These are phyloP conservation scores for Microsporum audouinii DNA, from an alignment of 2,329 filamentous ascomycete species.

Conservation along the genomic window DNA sequence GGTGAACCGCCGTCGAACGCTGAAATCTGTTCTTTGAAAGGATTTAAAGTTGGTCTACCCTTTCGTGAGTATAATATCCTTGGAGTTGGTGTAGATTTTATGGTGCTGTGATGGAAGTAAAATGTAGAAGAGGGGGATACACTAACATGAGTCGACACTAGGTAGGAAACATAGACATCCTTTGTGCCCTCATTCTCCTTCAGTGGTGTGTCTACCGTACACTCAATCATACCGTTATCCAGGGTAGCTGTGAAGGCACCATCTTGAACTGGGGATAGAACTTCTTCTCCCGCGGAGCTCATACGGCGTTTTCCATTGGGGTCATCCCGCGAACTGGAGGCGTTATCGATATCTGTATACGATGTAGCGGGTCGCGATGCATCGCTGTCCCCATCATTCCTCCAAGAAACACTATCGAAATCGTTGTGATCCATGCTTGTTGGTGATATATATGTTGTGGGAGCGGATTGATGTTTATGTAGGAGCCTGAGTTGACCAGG, in stretches of 20 bases:
- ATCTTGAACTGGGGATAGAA: constrained; percentile 41
- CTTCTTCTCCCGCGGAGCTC: constrained; percentile 36
- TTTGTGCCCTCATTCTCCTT: constrained; percentile 97
- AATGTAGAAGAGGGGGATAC: constrained; percentile 11
- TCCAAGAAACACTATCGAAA: constrained; percentile 74
- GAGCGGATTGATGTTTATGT: not conserved
- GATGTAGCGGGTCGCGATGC: constrained; percentile 32
- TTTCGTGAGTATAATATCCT: constrained; percentile 3
- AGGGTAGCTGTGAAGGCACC: constrained; percentile 54
- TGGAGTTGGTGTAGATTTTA: constrained; percentile 4
- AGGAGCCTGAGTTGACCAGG: not conserved
- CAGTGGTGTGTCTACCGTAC: constrained; percentile 67
- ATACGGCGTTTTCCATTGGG: constrained; percentile 40
- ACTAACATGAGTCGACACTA: constrained; percentile 76
- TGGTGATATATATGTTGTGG: not conserved
- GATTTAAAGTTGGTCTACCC: constrained; percentile 83
- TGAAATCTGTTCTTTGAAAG: constrained; percentile 70
- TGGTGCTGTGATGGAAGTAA: not conserved
- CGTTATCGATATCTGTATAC: constrained; percentile 30
- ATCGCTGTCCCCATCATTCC: constrained; percentile 47
- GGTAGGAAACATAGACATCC: constrained; percentile 90
- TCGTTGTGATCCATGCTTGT: constrained; percentile 47
- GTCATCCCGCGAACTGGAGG: constrained; percentile 23
- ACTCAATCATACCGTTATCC: constrained; percentile 65
- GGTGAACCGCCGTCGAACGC: constrained; percentile 82